Evolutionary conservation across 352 stramenopile species (phyloP).

Genomic region (Phytophthora cryptogea): DNA sequence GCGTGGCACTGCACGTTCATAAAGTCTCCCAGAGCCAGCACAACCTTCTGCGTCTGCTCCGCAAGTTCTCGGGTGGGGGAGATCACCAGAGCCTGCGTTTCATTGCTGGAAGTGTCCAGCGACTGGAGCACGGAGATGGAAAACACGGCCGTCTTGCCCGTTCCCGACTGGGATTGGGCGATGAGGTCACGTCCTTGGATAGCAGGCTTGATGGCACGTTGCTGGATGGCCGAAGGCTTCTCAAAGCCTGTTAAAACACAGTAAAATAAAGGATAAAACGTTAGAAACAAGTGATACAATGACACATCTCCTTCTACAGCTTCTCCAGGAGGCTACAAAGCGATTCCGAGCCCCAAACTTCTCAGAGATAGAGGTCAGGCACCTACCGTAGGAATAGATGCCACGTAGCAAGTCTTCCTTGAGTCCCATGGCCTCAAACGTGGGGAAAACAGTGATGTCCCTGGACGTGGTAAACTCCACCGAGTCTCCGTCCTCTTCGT

Average conservation of each 20-base stretch:
- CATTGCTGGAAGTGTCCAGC: conserved; percentile 90
- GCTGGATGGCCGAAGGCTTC: conserved; percentile 98
- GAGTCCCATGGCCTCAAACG: conserved; percentile 91
- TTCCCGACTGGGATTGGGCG: conserved; percentile 95
- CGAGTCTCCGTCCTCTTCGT: conserved; percentile 66
- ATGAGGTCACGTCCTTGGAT: conserved; percentile 96
- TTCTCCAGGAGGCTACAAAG: conserved; percentile 4
- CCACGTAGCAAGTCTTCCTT: conserved; percentile 93
- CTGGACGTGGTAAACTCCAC: conserved; percentile 93
- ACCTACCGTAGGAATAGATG: conserved; percentile 84
- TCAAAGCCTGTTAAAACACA: conserved; percentile 86
- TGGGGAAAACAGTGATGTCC: conserved; percentile 85
- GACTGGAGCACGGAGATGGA: conserved; percentile 94
- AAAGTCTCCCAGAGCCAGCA: conserved; percentile 95
- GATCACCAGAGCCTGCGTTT: conserved; percentile 96
- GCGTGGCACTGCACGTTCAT: conserved; percentile 98
- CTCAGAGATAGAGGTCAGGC: not conserved
- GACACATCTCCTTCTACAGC: not conserved
- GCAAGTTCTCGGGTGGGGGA: conserved; percentile 96
- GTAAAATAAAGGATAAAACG: conserved; percentile 3
- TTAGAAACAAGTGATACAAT: not conserved
- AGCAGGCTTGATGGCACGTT: conserved; percentile 97
- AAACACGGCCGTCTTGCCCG: conserved; percentile 96
- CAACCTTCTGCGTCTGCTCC: conserved; percentile 97
- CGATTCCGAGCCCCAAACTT: conserved; percentile 4